Evolutionary conservation across 768 basidiomycete species (phyloP).

Genomic region (Tephrocybe sp.): DNA sequence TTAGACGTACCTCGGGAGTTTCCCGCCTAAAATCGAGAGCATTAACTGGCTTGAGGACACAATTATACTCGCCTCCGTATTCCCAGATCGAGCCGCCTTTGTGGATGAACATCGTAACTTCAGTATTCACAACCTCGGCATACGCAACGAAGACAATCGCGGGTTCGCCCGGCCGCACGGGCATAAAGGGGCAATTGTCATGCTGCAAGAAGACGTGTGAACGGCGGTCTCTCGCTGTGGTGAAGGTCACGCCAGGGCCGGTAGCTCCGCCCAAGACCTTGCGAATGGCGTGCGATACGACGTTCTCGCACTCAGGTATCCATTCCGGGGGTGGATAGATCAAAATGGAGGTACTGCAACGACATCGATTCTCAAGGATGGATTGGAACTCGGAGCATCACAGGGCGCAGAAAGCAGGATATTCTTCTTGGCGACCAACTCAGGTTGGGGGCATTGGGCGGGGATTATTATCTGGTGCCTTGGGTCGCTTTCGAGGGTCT

Average conservation of each 20-base stretch:
- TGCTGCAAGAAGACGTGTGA: neutral
- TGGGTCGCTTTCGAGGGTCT: too few species aligned
- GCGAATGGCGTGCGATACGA: neutral
- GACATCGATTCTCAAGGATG: too few species aligned
- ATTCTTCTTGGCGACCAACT: too few species aligned
- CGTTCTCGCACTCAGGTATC: neutral
- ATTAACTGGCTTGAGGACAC: neutral
- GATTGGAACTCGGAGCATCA: too few species aligned
- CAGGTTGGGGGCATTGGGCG: too few species aligned
- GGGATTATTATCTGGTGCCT: too few species aligned
- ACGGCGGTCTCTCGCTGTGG: neutral
- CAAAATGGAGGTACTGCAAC: neutral
- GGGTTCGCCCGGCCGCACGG: neutral
- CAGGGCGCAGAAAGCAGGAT: too few species aligned
- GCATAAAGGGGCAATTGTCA: neutral
- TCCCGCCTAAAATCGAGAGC: neutral
- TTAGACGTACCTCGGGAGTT: neutral
- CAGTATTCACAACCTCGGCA: neutral
- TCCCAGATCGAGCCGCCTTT: neutral
- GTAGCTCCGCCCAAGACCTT: neutral
- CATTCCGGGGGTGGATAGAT: neutral
- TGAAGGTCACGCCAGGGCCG: neutral
- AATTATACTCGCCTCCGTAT: constrained; percentile 2
- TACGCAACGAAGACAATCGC: neutral
- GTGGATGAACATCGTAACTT: neutral